Base-by-base conservation (phyloP, 345 rosid genomes). In the Turritis glabra region DNA sequence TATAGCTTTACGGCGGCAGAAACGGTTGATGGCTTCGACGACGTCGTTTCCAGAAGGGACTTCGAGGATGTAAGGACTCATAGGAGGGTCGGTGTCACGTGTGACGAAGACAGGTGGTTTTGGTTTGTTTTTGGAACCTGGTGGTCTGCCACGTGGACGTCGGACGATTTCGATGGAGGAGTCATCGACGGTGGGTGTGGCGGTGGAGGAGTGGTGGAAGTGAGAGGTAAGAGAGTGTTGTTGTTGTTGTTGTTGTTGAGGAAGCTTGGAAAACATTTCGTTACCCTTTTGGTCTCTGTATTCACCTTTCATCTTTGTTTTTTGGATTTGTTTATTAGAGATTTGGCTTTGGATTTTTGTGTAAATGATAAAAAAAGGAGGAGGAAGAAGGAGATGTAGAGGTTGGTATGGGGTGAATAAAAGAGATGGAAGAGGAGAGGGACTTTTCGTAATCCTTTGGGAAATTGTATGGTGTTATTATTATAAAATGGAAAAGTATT, bases 61-160 rank as follows among this genome's bases (percentile, higher is more conserved):
- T 80, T 94, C 98, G 43, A 94, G 89, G 79, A 94, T 88, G 80
- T 88, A 91, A 33, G 98, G 98, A 47, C 89, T 85, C 92, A 94
- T 91, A 22, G 84, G 70, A 2, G 92, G 95, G 44, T 89, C 91
- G 0, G 87, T 78, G 15, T 88, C 93, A 0, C 85, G 89, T 7
- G 96, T 82, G 4, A 91, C 77, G 29, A 84, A 50, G 8, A 91
- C 84, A 0, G 94, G 92, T 3, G 96, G 92, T 32, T 79, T 90
- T 0, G 98, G 97, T 76, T 84, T 90, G 81, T 93, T 93, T 51
- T 89, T 93, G 38, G 98, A 93, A 8, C 97, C 98, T 0, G 97
- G 95, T 1, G 98, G 97, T 9, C 98, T 80, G 53, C 98, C 98
- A 47, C 98, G 75, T 1, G 97, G 95, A 12, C 97, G 87, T 7